These are phyloP conservation scores for Symbiodinium natans DNA, from an alignment of 73 alveolate species.

Conservation along the genomic window DNA sequence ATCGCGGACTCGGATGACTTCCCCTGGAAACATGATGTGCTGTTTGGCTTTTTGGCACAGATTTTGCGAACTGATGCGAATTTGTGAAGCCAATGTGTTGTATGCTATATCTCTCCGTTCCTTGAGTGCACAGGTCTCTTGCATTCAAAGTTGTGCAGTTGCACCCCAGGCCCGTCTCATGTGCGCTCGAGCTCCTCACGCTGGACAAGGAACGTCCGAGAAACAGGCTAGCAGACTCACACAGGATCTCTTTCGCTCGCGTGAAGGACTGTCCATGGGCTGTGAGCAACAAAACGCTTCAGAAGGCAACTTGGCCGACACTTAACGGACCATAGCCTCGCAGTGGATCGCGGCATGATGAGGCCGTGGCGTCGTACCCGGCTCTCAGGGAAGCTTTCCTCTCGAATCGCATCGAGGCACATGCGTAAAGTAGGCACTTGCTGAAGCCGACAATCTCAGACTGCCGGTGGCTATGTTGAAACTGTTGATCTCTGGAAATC, in stretches of 20 bases:
- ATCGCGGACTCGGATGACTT: too few species aligned
- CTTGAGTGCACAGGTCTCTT: too few species aligned
- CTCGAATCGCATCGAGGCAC: conserved; percentile 37
- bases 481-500: too few species aligned
- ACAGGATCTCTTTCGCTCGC: neutral
- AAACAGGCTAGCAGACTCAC: neutral
- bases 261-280: conserved; percentile 82
- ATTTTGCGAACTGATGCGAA: too few species aligned
- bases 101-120: too few species aligned
- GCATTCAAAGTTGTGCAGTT: neutral
- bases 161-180: neutral
- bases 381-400: conserved; percentile 74
- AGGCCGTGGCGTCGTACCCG: conserved; percentile 57
- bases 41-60: too few species aligned
- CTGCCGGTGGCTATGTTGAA: too few species aligned
- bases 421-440: neutral
- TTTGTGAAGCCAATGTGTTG: too few species aligned
- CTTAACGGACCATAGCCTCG: neutral
- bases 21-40: too few species aligned
- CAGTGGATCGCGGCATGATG: neutral
- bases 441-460: too few species aligned
- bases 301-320: neutral
- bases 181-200: conserved; percentile 20
- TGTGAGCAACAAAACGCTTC: conserved; percentile 40
- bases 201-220: neutral